Base-by-base conservation (phyloP, 352 stramenopile genomes). In the Globisporangium echinulatum region DNA sequence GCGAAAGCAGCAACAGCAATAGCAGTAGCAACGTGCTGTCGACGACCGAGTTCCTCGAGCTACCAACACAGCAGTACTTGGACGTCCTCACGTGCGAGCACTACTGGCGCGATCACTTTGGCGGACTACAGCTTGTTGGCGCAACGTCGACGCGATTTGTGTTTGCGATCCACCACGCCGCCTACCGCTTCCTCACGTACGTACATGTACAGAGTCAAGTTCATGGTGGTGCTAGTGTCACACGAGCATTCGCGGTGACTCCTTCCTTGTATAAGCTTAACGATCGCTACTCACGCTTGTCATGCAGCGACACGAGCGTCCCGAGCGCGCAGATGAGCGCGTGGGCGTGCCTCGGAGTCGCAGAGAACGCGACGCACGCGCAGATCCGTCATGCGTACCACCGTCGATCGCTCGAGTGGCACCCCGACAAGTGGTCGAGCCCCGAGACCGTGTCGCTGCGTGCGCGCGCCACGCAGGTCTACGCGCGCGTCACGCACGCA, bases 391-490 rank as follows among this genome's bases (percentile, higher is more conserved):
- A 64, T 7, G 78, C 75, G 42, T 88, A 88, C 54, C 81, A 88
- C 53, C 67, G 61, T n/a, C 70, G 68, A 4, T 82, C 76, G 38
- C 67, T 90, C 52, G 71, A 86, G 60, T 90, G 79, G 77, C 78
- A 90, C 64, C 78, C 81, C 8, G 81, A 90, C 67, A 87, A 85
- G 63, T 87, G 81, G 77, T 61, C 73, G 33, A 56, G 68, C 39
- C 43, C 52, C 7, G 51, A 69, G 37, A 62, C 67, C 53, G 50
- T 61, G n/a, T n/a, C 52, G 4, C 61, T 82, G 61, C 77, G 68
- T 5, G 54, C 56, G 4, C 59, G 71, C 49, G 61, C 77, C 5
- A 47, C 65, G 10, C 54, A 60, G 37, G 54, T 80, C 40, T 87
- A 75, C 66, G 54, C 64, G 15, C 72, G 76, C 38, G 64, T 90